Base-by-base conservation (phyloP, 2,329 filamentous ascomycete species). In the Verticillium klebahnii region DNA sequence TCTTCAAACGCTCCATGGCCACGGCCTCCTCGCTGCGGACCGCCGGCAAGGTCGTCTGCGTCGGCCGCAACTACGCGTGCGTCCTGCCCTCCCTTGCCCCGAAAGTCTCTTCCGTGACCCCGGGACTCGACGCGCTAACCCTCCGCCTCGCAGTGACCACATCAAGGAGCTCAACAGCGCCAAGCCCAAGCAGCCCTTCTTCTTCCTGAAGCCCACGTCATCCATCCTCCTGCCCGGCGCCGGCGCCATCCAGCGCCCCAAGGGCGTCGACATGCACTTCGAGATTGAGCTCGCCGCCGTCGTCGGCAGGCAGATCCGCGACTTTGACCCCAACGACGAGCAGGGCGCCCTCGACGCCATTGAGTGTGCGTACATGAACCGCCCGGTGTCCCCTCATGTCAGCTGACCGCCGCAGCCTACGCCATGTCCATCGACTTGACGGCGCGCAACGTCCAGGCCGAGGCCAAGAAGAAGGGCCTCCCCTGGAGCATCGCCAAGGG, bases 401-500 rank as follows among this genome's bases (percentile, higher is more conserved):
- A 23, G 12, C 37, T 37, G n/a, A 58, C 32, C 1, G 9, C 63
- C 29, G 58, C 63, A 92, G 91, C 87, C 70, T 99, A 98, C 76
- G 85, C 94, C 67, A 83, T 98, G 56, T 88, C 91, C 69, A 97
- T 99, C 71, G 95, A 99, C 78, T 96, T 99, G 92, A 99, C 95
- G 11, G 95, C 91, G 1, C 90, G 95, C 67, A 98, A 98, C 76
- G 86, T 92, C 7, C 95, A 99, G 78, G 91, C 97, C 69, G 93
- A 97, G 80, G 94, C 94, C 67, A 99, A 98, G 86, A 92, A 90
- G 79, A 97, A 95, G 82, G 93, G 95, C 39, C 87, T 98, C 17
- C 95, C 95, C 8, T 99, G 95, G 95, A 88, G 89, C 70, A 97
- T 97, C 67, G 90, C 92, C 68, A 99, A 99, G 81, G 95, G 95